Base-by-base conservation (phyloP, 1,284 basidiomycete genomes). In the Papiliotrema nemorosa region DNA sequence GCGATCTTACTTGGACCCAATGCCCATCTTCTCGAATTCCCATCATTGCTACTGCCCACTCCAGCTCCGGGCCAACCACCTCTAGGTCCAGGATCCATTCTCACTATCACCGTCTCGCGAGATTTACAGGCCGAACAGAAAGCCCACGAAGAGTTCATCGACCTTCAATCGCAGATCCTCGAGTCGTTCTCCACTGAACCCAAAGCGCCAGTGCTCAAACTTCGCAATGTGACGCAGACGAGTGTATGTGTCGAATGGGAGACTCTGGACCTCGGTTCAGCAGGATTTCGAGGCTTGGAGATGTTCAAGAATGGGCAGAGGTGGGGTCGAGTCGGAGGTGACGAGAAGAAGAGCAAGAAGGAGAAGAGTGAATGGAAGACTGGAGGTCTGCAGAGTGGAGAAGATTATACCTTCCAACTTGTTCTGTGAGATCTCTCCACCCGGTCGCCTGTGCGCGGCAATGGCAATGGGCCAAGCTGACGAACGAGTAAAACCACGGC, bases 191-290 rank as follows among this genome's bases (percentile, higher is more conserved):
- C 80, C 1, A 66, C 75, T 0, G 78, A 81, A 9, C 93, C 93
- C 0, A 75, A 83, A 49, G 71, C 83, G n/a, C 92, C 92, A 2
- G 55, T 59, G 18, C 64, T 70, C 7, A 71, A 88, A 82, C 80
- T 96, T n/a, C 82, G 90, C 37, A 91, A 94, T 63, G 84, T 90
- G 38, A 96, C 92, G 1, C 93, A 97, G 79, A 97, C 93, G 1
- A 92, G 87, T 6, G 89, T 92, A 2, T 90, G 89, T 0, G 80
- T 96, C 12, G 90, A 94, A 77, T 97, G 92, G 92, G 86, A 88
- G 3, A 70, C 81, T 18, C 76, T 97, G n/a, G 76, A 88, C 53
- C 81, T 96, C 14, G 92, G 90, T 0, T 88, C 84, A 1, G 83
- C 90, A 5, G 86, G 86, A 63, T 77, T 96, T 21, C 83, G 91